Evolutionary conservation across 1,284 basidiomycete species (phyloP), one percentile per base, ranked within the genome.

Genomic region (Veloboletus limbatus): DNA sequence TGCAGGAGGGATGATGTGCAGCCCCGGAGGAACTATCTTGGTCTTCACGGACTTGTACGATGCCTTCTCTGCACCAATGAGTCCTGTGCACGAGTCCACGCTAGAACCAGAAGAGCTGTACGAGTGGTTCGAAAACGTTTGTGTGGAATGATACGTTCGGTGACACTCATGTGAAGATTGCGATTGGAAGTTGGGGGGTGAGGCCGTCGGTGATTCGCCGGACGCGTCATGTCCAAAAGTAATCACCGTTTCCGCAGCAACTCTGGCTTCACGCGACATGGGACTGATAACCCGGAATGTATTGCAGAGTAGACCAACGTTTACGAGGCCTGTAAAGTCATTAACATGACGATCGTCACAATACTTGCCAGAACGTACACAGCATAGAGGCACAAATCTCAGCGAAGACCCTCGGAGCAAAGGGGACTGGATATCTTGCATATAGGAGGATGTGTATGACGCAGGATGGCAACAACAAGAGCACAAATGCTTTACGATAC

Each of bases 261-360:
- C n/a, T 33, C 34, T 52, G 35, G 36, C 25, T 8, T 33, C 38
- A 28, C 38, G 40, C 31, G 42, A 73, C 21, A 75, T 76, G 18
- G 77, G 76, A n/a, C 72, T 69, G 28, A 88, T 66, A 38, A 84
- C 72, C n/a, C 79, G 74, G 56, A 85, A 75, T 4, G 81, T 85
- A 58, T 83, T 85, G 67, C 75, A 79, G 22, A 86, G 71, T n/a
- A 87, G 69, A 8, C 74, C 47, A 17, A 82, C 80, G 54, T 87
- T 82, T 11, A 77, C 76, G 20, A 80, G 55, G 35, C 83, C 85
- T 88, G 41, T 17, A 20, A 64, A 45, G 32, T 25, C 25, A 16
- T 56, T 22, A 51, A 43, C 25, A 38, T 21, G 27, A 21, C 43
- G 36, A 38, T 42, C n/a, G 10, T 32, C n/a, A 22, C 31, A 25